Percentiles rank a stretch among this genome's conserved stretches.
Evolutionary conservation across 345 rosid genomes (phyloP).

Genomic region (Rubroshorea leprosula): DNA sequence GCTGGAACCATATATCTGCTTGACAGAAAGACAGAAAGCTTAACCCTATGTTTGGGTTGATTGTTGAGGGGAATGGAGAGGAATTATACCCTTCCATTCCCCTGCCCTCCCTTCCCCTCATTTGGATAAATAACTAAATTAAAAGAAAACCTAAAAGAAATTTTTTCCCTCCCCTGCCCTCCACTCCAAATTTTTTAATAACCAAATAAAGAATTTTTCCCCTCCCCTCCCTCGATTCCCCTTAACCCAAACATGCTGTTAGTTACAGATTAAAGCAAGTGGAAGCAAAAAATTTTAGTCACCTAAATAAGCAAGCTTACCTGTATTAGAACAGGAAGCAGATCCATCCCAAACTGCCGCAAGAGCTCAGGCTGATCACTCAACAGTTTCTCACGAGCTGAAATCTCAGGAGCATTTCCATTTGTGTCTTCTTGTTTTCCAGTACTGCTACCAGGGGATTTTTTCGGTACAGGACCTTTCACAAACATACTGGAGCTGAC

Average conservation of each 20-base stretch:
- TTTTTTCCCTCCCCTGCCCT: too few relatives aligned
- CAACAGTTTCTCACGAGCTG: constrained; percentile 80
- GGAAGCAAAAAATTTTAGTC: not conserved
- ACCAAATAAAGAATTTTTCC: too few relatives aligned
- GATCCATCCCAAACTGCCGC: constrained; percentile 92
- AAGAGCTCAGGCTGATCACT: constrained; percentile 89
- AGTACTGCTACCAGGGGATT: constrained; percentile 58
- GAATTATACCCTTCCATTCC: too few relatives aligned
- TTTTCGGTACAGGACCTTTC: constrained; percentile 67
- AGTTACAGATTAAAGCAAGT: constrained; percentile 12
- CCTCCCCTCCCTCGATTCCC: too few relatives aligned
- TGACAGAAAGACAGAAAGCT: constrained; percentile 18
- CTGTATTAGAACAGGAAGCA: constrained; percentile 96
- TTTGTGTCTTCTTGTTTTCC: constrained; percentile 59
- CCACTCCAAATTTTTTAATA: too few relatives aligned
- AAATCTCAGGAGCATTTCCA: constrained; percentile 48
- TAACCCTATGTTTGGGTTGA: too few relatives aligned
- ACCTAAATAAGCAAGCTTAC: constrained; percentile 29
- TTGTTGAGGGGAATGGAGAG: too few relatives aligned
- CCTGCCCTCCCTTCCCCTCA: too few relatives aligned
- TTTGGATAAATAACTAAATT: too few relatives aligned
- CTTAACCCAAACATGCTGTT: too few relatives aligned
- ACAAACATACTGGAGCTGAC: constrained; percentile 55
- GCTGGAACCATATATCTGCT: constrained; percentile 96
- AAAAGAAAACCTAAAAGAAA: too few relatives aligned